Evolutionary conservation across 257 asterid genomes (phyloP).

Genomic region (Solanum habrochaites): DNA sequence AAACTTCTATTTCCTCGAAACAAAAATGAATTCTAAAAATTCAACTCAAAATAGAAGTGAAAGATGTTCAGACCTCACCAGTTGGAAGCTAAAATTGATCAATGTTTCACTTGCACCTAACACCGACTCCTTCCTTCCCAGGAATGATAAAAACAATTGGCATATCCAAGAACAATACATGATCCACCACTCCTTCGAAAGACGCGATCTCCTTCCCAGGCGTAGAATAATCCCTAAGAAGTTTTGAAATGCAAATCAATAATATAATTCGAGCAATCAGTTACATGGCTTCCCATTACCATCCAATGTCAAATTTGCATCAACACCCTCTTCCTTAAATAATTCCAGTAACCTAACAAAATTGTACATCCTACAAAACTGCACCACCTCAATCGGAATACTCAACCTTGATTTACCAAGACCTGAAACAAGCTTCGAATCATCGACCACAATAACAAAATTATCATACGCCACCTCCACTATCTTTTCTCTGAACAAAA

Average conservation of each 20-base stretch:
- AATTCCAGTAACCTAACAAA: constrained; percentile 48
- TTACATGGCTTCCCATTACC: constrained; percentile 69
- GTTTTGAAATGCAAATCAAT: constrained; percentile 80
- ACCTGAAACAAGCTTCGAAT: constrained; percentile 61
- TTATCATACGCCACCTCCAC: constrained; percentile 84
- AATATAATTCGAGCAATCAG: constrained; percentile 75
- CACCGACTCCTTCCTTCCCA: constrained; percentile 53
- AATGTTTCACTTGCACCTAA: constrained; percentile 39
- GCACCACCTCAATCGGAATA: constrained; percentile 93
- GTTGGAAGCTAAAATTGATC: background rate
- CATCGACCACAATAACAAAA: constrained; percentile 79
- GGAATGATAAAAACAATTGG: constrained; percentile 57
- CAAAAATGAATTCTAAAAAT: background rate
- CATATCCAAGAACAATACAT: constrained; percentile 53
- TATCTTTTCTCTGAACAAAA: constrained; percentile 80
- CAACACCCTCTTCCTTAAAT: constrained; percentile 63
- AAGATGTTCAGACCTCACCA: background rate
- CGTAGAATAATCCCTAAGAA: constrained; percentile 61
- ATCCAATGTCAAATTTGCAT: constrained; percentile 57
- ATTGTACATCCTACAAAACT: constrained; percentile 77
- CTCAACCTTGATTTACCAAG: constrained; percentile 83
- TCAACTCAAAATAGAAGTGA: background rate
- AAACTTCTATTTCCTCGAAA: background rate
- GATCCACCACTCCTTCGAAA: constrained; percentile 78
- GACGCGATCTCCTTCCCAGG: constrained; percentile 68